phyloP scores from a whole-genome alignment of 2,329 filamentous ascomycete species.

The Sporothrix variecibatus region DNA sequence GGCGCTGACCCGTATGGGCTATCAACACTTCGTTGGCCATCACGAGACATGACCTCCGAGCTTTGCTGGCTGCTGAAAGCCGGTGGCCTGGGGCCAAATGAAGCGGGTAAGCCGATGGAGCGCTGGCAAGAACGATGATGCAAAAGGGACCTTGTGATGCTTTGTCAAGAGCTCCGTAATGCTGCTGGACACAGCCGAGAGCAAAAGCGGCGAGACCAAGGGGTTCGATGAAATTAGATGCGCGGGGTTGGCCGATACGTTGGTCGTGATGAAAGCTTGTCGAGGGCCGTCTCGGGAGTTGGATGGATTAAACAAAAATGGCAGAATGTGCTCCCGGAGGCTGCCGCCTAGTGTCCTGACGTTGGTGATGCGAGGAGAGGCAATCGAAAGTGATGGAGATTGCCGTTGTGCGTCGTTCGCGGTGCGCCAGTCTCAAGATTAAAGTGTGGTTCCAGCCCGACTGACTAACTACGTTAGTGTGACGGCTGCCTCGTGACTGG shows the following conservation, averaged over 20 bases:
- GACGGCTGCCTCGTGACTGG: conserved; percentile 27
- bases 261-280: neutral
- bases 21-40: conserved; percentile 92
- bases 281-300: too few relatives aligned
- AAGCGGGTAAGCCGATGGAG: too few relatives aligned
- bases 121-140: neutral
- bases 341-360: neutral
- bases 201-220: too few relatives aligned
- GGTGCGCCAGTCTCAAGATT: neutral
- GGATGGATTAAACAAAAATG: neutral
- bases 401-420: neutral
- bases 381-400: neutral
- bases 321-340: neutral
- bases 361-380: neutral
- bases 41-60: conserved; percentile 51
- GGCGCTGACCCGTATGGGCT: conserved; percentile 86
- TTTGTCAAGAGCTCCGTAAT: neutral
- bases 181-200: neutral
- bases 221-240: neutral
- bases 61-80: conserved; percentile 5
- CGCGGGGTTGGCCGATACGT: neutral
- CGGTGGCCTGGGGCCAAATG: neutral
- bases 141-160: neutral
- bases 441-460: conserved; percentile 12
- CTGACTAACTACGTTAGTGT: conserved; percentile 25